These are phyloP conservation scores for Ceratocystis ficicola DNA, from an alignment of 2,329 filamentous ascomycete species.

Conservation along the genomic window DNA sequence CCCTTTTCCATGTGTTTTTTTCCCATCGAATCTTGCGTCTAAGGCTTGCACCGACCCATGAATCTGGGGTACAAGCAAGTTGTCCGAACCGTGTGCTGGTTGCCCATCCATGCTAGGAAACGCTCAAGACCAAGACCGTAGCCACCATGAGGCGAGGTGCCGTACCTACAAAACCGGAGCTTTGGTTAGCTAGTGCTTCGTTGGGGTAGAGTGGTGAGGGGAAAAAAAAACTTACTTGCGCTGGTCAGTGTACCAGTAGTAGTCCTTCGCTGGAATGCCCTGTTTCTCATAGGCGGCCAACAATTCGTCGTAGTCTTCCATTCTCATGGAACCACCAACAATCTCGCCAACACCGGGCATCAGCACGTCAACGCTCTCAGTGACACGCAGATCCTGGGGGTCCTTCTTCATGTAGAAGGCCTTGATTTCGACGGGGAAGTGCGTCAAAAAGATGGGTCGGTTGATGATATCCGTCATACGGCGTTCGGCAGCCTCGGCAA, in stretches of 20 bases:
- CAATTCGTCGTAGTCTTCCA: conserved; percentile 80
- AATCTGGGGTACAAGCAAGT: conserved; percentile 69
- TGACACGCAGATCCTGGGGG: conserved; percentile 63
- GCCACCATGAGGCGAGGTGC: conserved; percentile 80
- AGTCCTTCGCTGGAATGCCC: conserved; percentile 69
- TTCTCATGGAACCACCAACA: conserved; percentile 92
- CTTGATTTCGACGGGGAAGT: conserved; percentile 97
- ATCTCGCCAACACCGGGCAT: conserved; percentile 97
- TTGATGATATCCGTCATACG: conserved; percentile 96
- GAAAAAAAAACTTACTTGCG: conserved; percentile 57
- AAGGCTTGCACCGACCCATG: conserved; percentile 71
- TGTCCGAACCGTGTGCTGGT: conserved; percentile 52
- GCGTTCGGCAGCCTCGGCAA: conserved; percentile 92
- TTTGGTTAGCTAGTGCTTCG: conserved; percentile 17
- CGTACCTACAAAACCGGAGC: conserved; percentile 48
- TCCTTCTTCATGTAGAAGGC: conserved; percentile 98
- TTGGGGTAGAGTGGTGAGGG: background rate
- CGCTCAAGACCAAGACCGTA: conserved; percentile 89
- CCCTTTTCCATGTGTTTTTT: background rate
- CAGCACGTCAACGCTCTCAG: conserved; percentile 74
- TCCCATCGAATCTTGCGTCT: conserved; percentile 24
- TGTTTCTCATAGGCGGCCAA: conserved; percentile 79
- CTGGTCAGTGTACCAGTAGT: conserved; percentile 99
- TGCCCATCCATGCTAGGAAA: conserved; percentile 50
- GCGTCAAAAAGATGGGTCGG: conserved; percentile 86